Evolutionary conservation across 2,329 filamentous ascomycete species (phyloP).

Genomic region (Massarina eburnea): DNA sequence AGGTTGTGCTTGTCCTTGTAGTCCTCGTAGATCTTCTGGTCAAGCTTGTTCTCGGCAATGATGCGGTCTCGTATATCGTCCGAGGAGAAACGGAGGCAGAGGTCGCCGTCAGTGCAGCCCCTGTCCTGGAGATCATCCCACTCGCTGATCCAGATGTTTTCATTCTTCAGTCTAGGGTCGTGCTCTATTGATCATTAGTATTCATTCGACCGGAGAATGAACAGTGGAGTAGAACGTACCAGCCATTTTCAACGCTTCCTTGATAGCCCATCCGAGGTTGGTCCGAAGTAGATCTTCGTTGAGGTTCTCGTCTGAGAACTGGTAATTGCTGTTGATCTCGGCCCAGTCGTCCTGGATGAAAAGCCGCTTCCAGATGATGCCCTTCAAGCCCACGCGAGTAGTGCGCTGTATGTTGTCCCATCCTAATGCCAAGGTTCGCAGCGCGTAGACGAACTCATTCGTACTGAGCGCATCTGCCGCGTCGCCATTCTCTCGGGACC

Average conservation of each 20-base stretch:
- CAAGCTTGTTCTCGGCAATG: constrained; percentile 69
- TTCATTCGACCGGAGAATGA: not conserved
- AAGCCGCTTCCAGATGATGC: constrained; percentile 84
- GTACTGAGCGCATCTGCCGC: constrained; percentile 48
- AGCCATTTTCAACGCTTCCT: constrained; percentile 60
- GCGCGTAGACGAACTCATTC: constrained; percentile 73
- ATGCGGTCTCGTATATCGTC: constrained; percentile 59
- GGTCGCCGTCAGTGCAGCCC: constrained; percentile 57
- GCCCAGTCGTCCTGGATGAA: constrained; percentile 85
- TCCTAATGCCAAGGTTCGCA: constrained; percentile 59
- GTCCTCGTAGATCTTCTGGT: constrained; percentile 67
- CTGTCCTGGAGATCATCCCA: constrained; percentile 44
- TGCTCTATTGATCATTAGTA: not conserved
- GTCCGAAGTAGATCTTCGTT: constrained; percentile 62
- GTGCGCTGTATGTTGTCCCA: constrained; percentile 53
- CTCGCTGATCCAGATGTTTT: not conserved
- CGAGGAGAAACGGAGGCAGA: constrained; percentile 55
- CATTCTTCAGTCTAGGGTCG: not conserved
- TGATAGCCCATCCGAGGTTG: constrained; percentile 67
- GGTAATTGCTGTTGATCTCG: constrained; percentile 72
- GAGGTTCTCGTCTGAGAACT: constrained; percentile 71
- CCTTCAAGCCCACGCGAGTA: constrained; percentile 52
- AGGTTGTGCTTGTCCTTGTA: constrained; percentile 70
- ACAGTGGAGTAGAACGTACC: constrained; percentile 52
- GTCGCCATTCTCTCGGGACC: constrained; percentile 49